Evolutionary conservation across 495 filamentous ascomycete species (phyloP).

Genomic region (Penicillium longicatenatum): DNA sequence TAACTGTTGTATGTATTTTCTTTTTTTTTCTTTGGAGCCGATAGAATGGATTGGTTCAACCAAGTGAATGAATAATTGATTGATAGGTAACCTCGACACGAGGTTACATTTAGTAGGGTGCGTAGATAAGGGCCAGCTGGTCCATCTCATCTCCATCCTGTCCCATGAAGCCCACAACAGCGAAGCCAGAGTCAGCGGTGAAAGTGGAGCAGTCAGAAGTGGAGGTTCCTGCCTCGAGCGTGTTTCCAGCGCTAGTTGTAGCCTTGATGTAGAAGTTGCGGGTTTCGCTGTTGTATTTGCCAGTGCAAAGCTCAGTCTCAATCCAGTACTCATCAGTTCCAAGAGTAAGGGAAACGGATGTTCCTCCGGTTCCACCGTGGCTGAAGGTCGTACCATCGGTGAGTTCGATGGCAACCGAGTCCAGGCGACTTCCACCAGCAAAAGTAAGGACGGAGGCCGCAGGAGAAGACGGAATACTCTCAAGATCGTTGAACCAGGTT

Average conservation of each 20-base stretch:
- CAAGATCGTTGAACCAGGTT: conserved; percentile 58
- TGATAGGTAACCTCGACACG: too few species aligned
- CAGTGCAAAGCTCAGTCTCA: conserved; percentile 54
- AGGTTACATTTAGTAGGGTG: conserved; percentile 8
- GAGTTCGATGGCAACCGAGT: conserved; percentile 51
- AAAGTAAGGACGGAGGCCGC: conserved; percentile 43
- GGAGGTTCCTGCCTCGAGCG: conserved; percentile 45
- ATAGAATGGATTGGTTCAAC: too few species aligned
- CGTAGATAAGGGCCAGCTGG: conserved; percentile 58
- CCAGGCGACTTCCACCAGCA: conserved; percentile 51
- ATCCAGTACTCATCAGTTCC: conserved; percentile 49
- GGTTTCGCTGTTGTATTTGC: conserved; percentile 46
- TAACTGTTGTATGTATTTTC: too few species aligned
- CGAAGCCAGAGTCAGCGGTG: conserved; percentile 54
- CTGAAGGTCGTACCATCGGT: conserved; percentile 45
- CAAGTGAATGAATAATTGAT: too few species aligned
- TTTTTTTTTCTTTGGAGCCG: too few species aligned
- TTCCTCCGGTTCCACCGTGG: conserved; percentile 59
- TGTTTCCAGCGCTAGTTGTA: conserved; percentile 54
- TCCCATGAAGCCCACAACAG: conserved; percentile 60
- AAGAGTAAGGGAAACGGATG: conserved; percentile 44
- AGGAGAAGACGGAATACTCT: conserved; percentile 33
- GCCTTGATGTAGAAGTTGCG: conserved; percentile 60
- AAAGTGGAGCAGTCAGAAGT: conserved; percentile 54
- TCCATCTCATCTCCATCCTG: conserved; percentile 61